Evolutionary conservation across 2,329 filamentous ascomycete species (phyloP).

Genomic region (Colletotrichum phormii): DNA sequence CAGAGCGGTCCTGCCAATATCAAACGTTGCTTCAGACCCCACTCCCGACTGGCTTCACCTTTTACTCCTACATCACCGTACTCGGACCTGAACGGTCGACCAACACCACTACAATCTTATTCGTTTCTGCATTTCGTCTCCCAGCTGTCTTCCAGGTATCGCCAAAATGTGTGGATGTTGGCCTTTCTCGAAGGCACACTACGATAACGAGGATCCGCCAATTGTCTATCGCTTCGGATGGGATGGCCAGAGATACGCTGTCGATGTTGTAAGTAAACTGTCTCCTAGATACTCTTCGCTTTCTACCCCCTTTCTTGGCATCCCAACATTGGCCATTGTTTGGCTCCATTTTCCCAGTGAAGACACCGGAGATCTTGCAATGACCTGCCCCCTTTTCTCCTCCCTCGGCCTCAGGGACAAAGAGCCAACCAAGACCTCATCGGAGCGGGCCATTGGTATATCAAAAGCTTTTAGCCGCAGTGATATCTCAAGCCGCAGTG

Average conservation of each 20-base stretch:
- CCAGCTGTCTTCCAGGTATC: background rate
- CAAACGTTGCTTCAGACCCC: background rate
- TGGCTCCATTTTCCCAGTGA: background rate
- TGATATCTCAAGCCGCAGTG: background rate
- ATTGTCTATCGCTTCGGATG: constrained; percentile 53
- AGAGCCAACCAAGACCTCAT: background rate
- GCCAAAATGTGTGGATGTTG: constrained; percentile 65
- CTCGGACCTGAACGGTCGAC: background rate
- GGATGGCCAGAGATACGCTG: constrained; percentile 50
- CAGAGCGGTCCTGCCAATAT: background rate
- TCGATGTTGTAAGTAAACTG: constrained; percentile 52
- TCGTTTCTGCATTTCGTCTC: background rate
- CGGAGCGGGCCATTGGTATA: background rate
- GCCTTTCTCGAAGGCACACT: constrained; percentile 59
- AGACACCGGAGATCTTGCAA: background rate
- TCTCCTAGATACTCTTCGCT: background rate
- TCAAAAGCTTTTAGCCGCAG: background rate
- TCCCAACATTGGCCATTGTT: background rate
- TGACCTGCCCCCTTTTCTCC: background rate
- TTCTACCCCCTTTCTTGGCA: background rate
- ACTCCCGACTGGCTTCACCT: background rate
- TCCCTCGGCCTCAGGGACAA: background rate
- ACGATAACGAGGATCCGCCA: constrained; percentile 56
- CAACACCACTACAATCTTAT: background rate
- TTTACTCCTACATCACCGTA: background rate